Base-by-base conservation (phyloP, 495 filamentous ascomycete species). In the Halenospora varia region DNA sequence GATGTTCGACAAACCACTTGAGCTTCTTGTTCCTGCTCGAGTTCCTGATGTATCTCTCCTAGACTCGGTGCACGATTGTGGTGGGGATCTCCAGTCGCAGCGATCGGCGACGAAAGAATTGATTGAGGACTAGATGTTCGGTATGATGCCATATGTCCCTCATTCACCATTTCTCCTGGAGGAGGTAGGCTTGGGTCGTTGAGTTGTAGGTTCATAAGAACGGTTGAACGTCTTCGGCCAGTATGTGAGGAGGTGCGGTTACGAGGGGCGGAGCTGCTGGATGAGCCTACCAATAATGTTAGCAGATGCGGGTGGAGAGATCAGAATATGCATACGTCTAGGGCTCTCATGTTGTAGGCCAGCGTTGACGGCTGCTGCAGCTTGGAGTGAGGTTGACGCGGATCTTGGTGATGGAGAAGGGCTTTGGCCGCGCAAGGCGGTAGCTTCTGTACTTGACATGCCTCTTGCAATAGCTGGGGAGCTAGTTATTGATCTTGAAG, bases 11-110 rank as follows among this genome's bases (percentile, higher is more conserved):
- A 45, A 73, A 90, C 87, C 70, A 98, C 94, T 73, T 96, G 93
- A 10, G 85, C 90, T 71, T 98, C 94, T 70, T 96, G 92, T 68
- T 98, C 94, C 49, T 87, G 88, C 71, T 98, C 94, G 6, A 97
- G 77, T 67, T 96, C 90, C 64, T 98, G 93, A 67, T 97, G 92
- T 39, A 98, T 77, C 71, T 97, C 93, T n/a, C 93, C 93, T 45
- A 97, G 71, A 55, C 89, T 96, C 1, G 91, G 91, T 9, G 88
- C 74, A 10, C 80, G 76, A 53, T 69, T 69, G 59, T 89, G 88
- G 61, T 85, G 83, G 8, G 83, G 80, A 59, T 84, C 80, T 18
- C 78, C 77, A 11, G 73, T 78, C 26, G 73, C 72, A 47, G 85
- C 76, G 29, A 80, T 75, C 13, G 87, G 84, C 29, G 82, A 88